A percentile compares a stretch with the other conserved stretches of the same genome.
These are phyloP conservation scores for Pythium angustatum DNA, from an alignment of 352 stramenopile genomes.

Conservation along the genomic window DNA sequence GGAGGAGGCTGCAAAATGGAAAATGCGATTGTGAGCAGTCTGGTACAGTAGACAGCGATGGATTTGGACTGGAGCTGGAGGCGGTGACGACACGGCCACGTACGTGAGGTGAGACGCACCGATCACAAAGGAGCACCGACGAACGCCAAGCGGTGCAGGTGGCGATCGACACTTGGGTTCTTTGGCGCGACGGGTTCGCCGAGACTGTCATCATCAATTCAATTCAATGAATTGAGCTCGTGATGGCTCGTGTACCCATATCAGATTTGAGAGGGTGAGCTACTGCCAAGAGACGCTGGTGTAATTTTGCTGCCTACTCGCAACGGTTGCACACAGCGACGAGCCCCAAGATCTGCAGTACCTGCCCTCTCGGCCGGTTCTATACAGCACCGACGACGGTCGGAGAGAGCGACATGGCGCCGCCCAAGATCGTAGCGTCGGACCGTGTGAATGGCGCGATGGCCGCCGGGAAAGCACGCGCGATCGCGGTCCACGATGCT, in stretches of 20 bases:
- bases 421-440: constrained; percentile 3
- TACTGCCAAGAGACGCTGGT: no score
- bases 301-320: no score
- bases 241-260: constrained; percentile 16
- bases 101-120: not conserved
- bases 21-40: not conserved
- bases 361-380: no score
- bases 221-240: constrained; percentile 21
- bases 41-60: not conserved
- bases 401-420: no score
- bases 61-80: no score
- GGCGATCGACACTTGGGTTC: constrained; percentile 12
- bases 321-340: no score
- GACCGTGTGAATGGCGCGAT: not conserved
- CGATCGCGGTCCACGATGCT: constrained; percentile 28
- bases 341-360: no score
- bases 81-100: constrained; percentile 10
- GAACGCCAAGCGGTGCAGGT: constrained; percentile 13
- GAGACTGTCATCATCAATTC: constrained; percentile 13
- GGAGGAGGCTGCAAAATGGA: not conserved
- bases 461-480: not conserved
- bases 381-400: no score
- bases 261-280: constrained; percentile 2
- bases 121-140: constrained; percentile 24
- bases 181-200: not conserved